Percentiles rank a stretch among this genome's conserved stretches.
Conservation (phyloP, 495 filamentous ascomycete genomes). For the Lepraria neglecta region DNA sequence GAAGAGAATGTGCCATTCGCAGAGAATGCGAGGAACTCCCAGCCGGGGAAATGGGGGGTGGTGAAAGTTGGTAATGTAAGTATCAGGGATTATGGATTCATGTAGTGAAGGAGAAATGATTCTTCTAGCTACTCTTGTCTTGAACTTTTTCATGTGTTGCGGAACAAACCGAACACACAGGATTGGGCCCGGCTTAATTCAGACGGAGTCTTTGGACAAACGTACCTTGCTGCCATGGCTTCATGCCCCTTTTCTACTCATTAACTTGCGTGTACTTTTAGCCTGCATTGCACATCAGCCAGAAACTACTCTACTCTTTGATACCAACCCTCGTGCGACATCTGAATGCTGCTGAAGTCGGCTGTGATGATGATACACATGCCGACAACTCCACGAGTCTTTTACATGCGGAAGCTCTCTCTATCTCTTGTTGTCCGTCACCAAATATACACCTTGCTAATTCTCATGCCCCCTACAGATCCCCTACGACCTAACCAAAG, state of each 20-base stretch:
- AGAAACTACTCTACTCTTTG: neutral
- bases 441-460: neutral
- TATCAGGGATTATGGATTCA: neutral
- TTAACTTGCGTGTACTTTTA: slow-evolving; percentile 7
- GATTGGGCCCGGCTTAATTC: neutral
- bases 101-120: neutral
- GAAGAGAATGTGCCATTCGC: slow-evolving; percentile 23
- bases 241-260: neutral
- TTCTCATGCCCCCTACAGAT: slow-evolving; percentile 44
- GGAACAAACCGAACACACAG: too few relatives aligned
- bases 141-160: too few relatives aligned
- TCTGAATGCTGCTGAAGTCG: too few relatives aligned
- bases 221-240: neutral
- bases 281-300: neutral
- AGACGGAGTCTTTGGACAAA: neutral
- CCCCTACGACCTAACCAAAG: slow-evolving; percentile 59
- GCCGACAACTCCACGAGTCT: neutral
- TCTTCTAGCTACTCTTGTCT: too few relatives aligned
- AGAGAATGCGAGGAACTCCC: slow-evolving; percentile 20
- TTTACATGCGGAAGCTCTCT: too few relatives aligned
- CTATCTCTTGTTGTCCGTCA: neutral
- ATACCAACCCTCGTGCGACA: too few relatives aligned
- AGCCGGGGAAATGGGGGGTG: slow-evolving; percentile 38
- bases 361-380: too few relatives aligned
- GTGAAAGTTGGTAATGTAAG: slow-evolving; percentile 45